Conservation (phyloP, 257 asterid genomes). For the Petunia secreta region DNA sequence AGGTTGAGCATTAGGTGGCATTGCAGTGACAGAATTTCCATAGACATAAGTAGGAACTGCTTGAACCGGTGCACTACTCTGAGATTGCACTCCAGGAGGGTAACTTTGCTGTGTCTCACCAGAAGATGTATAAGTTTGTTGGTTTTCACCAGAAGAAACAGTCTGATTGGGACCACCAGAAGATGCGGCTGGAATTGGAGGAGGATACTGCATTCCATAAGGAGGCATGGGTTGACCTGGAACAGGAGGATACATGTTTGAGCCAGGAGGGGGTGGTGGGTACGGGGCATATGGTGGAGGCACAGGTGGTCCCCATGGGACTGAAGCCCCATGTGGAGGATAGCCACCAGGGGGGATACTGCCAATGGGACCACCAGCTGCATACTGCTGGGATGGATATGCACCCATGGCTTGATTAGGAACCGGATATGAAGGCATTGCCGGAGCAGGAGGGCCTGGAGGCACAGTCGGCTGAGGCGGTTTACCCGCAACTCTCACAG, state of each 20-base stretch:
- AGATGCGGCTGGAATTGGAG: constrained; percentile 62
- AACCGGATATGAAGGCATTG: constrained; percentile 62
- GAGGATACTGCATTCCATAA: constrained; percentile 73
- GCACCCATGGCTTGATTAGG: constrained; percentile 64
- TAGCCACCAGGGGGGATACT: constrained; percentile 62
- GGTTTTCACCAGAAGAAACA: constrained; percentile 63
- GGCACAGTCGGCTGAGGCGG: constrained; percentile 88
- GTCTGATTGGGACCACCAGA: constrained; percentile 51
- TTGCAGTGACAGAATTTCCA: constrained; percentile 54
- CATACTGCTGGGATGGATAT: constrained; percentile 85
- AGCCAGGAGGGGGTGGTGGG: constrained; percentile 90
- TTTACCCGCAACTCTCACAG: constrained; percentile 93
- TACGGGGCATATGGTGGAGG: constrained; percentile 64
- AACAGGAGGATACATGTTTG: constrained; percentile 61
- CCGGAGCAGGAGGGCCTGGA: constrained; percentile 82
- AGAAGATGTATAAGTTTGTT: constrained; percentile 58
- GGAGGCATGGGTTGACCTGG: constrained; percentile 62
- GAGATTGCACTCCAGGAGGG: constrained; percentile 80
- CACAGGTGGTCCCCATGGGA: constrained; percentile 81
- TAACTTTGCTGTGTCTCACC: constrained; percentile 73
- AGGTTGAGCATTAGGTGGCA: constrained; percentile 61
- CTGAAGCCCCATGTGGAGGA: constrained; percentile 44
- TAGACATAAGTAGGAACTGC: constrained; percentile 56
- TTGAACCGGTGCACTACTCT: constrained; percentile 58
- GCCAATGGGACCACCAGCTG: constrained; percentile 67